Conservation (phyloP, 129 eudicot genomes). For the Oenanthe sinensis region DNA sequence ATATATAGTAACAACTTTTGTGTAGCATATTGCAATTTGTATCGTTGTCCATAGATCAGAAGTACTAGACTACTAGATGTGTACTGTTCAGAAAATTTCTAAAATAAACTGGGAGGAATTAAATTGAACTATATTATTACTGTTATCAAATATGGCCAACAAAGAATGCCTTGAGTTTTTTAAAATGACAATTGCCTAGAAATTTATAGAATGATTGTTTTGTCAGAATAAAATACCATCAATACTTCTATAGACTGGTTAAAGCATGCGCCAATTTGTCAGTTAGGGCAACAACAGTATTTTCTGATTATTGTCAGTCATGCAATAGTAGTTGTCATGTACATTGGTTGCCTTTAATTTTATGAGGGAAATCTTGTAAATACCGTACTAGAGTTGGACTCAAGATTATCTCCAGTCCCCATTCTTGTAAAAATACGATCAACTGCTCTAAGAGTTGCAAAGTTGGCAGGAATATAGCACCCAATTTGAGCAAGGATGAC, state of each 20-base stretch:
- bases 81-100: neutral
- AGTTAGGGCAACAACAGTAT: neutral
- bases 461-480: constrained; percentile 95
- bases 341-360: neutral
- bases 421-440: constrained; percentile 97
- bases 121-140: neutral
- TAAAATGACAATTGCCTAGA: neutral
- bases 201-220: neutral
- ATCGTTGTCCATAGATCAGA: neutral
- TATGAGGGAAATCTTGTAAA: constrained; percentile 9
- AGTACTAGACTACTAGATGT: neutral
- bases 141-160: neutral
- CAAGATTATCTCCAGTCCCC: constrained; percentile 92
- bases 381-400: constrained; percentile 99
- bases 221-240: neutral
- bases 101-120: neutral
- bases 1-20: neutral
- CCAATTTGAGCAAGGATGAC: constrained; percentile 98
- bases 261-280: neutral
- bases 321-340: neutral
- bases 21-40: neutral
- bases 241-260: neutral
- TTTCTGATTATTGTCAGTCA: neutral
- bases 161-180: neutral
- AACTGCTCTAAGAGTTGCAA: constrained; percentile 76